Evolutionary conservation across 768 basidiomycete species (phyloP).

Genomic region (Suillus hirtellus): DNA sequence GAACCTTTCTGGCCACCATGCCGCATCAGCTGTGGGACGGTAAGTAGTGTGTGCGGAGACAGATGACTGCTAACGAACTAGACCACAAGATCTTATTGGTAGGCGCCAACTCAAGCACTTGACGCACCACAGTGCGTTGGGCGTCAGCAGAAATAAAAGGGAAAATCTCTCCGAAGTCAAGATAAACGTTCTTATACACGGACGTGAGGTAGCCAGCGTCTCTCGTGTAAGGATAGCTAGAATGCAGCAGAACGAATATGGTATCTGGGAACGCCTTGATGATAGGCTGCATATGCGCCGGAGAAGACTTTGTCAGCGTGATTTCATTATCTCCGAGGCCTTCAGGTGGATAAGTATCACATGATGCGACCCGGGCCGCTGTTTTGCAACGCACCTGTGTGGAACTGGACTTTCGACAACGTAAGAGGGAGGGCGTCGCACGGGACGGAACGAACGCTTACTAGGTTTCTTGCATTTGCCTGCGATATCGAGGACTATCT

Average conservation of each 20-base stretch:
- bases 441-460: slow-evolving; percentile 27
- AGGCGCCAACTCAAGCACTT: slow-evolving; percentile 70
- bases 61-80: slow-evolving; percentile 43
- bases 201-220: slow-evolving; percentile 78
- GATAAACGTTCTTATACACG: slow-evolving; percentile 70
- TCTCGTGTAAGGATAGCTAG: slow-evolving; percentile 75
- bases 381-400: slow-evolving; percentile 47
- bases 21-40: slow-evolving; percentile 51
- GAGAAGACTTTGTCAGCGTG: slow-evolving; percentile 54
- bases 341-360: slow-evolving; percentile 1
- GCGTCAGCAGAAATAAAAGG: slow-evolving; percentile 65
- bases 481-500: slow-evolving; percentile 53
- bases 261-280: slow-evolving; percentile 64
- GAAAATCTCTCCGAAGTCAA: slow-evolving; percentile 83
- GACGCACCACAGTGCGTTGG: slow-evolving; percentile 56
- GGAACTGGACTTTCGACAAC: slow-evolving; percentile 67
- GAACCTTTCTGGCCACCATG: slow-evolving; percentile 78
- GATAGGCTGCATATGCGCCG: slow-evolving; percentile 65
- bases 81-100: slow-evolving; percentile 84
- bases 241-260: slow-evolving; percentile 68
- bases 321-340: slow-evolving; percentile 77
- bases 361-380: too few relatives aligned
- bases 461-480: slow-evolving; percentile 59
- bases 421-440: neutral
- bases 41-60: slow-evolving; percentile 7